Evolutionary conservation across 2,329 filamentous ascomycete genomes (phyloP).

Genomic region (Calonectria pseudoreteaudii): DNA sequence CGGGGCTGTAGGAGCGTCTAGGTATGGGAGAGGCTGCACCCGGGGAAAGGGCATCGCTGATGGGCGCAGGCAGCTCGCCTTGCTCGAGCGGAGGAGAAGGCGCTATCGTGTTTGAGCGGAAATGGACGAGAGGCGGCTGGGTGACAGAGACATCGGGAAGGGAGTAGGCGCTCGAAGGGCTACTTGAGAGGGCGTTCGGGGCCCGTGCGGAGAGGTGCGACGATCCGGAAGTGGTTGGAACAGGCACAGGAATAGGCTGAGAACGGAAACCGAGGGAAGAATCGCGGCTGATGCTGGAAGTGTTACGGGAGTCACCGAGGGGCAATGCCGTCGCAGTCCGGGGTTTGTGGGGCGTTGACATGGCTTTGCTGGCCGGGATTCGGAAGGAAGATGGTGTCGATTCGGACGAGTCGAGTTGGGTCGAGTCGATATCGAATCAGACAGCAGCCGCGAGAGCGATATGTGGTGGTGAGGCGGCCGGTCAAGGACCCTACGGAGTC

Average conservation of each 20-base stretch:
- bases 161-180: constrained; percentile 32
- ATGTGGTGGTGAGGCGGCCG: background rate
- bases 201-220: constrained; percentile 33
- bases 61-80: constrained; percentile 32
- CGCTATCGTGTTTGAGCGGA: constrained; percentile 44
- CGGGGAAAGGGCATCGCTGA: constrained; percentile 25
- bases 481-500: background rate
- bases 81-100: constrained; percentile 49
- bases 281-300: constrained; percentile 33
- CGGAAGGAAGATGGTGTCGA: constrained; percentile 28
- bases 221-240: constrained; percentile 30
- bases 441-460: background rate
- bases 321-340: constrained; percentile 43
- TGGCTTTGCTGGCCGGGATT: constrained; percentile 42
- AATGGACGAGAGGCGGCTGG: constrained; percentile 38
- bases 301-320: constrained; percentile 35
- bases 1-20: constrained; percentile 32
- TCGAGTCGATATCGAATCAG: constrained; percentile 29
- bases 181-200: constrained; percentile 35
- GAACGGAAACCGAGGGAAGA: constrained; percentile 34
- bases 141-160: constrained; percentile 42
- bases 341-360: constrained; percentile 46
- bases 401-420: constrained; percentile 23
- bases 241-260: constrained; percentile 38
- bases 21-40: constrained; percentile 27